Evolutionary conservation across 768 basidiomycete species (phyloP), one percentile per base, ranked within the genome.

Genomic region (Psilocybe azurescens): DNA sequence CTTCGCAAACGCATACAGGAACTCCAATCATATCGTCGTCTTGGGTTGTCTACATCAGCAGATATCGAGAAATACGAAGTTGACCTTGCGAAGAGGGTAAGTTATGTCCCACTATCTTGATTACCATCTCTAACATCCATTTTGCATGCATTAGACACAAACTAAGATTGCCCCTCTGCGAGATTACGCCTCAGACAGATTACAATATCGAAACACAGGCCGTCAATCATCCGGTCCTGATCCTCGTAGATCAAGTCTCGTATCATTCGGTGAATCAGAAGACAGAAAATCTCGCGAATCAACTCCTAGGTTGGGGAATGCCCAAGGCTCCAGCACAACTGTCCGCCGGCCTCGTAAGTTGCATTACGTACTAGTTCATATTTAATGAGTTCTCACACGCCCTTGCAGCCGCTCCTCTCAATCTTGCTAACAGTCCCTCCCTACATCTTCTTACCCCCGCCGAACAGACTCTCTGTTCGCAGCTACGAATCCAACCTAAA

Each of bases 51-150:
- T 2, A 91, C 91, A 1, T 76, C 87, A 7, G 89, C 89, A n/a
- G 97, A 98, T 65, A 92, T 96, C 36, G 94, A 97, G 46, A 93
- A 91, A 69, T 98, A 94, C 69, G 93, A 95, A 50, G 74, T 77
- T 39, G 93, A 94, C 70, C 78, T 87, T 56, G 77, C 83, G 30
- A 90, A 90, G 66, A 80, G 94, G 66, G 95, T 95, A 69, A 60
- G 89, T 78, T 39, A 13, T 47, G 20, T 33, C 50, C 41, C 57
- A 44, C 24, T 24, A 24, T 47, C 48, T 11, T 59, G n/a, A 56
- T 56, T 29, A 60, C 32, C 24, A 47, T n/a, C 52, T 49, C 30
- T 70, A 58, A 66, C 44, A 38, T 51, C 36, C 49, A 41, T 53
- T 30, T 6, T 48, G 24, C 9, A 39, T 7, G 24, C 24, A 24